Conservation (phyloP, 805 yeast genomes). For the Starmerella floris region DNA sequence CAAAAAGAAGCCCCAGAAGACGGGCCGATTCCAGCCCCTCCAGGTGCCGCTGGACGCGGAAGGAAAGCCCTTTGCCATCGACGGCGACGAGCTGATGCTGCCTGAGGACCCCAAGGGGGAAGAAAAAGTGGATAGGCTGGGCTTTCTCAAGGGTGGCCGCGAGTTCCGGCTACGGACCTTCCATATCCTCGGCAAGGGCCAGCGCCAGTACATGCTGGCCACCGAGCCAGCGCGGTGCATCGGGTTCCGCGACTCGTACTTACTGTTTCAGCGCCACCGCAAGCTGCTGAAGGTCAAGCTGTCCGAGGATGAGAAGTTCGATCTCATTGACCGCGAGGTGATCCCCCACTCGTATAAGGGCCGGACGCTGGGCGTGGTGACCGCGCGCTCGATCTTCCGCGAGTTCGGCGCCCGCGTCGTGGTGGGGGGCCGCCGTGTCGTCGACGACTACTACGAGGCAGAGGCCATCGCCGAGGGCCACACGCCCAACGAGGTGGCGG, state of each 20-base stretch:
- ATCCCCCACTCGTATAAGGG: slow-evolving; percentile 87
- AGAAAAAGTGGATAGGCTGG: slow-evolving; percentile 52
- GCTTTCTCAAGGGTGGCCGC: slow-evolving; percentile 59
- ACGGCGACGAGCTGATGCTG: slow-evolving; percentile 64
- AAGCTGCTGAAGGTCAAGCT: slow-evolving; percentile 60
- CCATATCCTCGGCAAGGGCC: slow-evolving; percentile 43
- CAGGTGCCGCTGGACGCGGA: slow-evolving; percentile 43
- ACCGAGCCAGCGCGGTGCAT: slow-evolving; percentile 94
- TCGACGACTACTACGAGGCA: slow-evolving; percentile 80
- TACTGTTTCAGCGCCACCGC: slow-evolving; percentile 76
- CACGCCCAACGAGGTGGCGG: slow-evolving; percentile 58
- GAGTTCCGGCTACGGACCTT: slow-evolving; percentile 45
- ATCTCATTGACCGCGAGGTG: slow-evolving; percentile 63
- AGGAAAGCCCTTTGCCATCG: slow-evolving; percentile 51
- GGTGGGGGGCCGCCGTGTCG: slow-evolving; percentile 62
- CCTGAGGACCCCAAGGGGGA: slow-evolving; percentile 72
- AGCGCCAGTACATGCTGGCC: slow-evolving; percentile 70
- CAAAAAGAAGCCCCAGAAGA: slow-evolving; percentile 13
- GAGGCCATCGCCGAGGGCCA: slow-evolving; percentile 43
- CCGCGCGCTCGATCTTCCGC: slow-evolving; percentile 77
- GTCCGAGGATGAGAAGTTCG: slow-evolving; percentile 65
- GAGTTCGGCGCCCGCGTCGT: slow-evolving; percentile 86
- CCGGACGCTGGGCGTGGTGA: slow-evolving; percentile 73
- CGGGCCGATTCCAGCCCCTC: slow-evolving; percentile 17
- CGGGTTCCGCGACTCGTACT: slow-evolving; percentile 84